Base-by-base conservation (phyloP, 306 rosid species). In the Gynostemma pentaphyllum region DNA sequence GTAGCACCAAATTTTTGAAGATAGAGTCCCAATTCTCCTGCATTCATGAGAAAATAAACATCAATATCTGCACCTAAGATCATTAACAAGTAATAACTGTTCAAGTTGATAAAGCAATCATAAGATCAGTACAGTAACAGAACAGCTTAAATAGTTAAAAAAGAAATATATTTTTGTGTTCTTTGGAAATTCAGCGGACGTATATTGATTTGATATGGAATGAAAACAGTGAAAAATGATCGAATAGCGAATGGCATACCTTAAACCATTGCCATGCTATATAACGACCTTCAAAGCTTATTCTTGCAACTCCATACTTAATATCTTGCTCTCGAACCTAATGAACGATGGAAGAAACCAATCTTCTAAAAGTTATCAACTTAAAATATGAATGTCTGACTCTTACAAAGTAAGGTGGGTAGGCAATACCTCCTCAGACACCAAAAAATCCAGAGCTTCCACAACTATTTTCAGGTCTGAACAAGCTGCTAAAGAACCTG, bases 1-100 rank as follows among this genome's bases (percentile, higher is more conserved):
- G 48, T 69, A 34, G 86, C 88, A 69, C 75, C n/a, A n/a, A 82
- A 70, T 78, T 87, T 61, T 60, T 59, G 30, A 82, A 70, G 60
- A 87, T 82, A 64, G 69, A 66, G 22, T 78, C 95, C 95, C 84
- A 81, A 15, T 87, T 87, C 48, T 78, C 86, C 90, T 87, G 84
- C 84, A 63, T 63, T 75, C 66, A 26, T 30, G 0, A 55, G 62
- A 40, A 55, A 30, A 18, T 30, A n/a, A n/a, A 7, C 62, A 55
- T 55, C 5, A 55, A 10, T 55, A 32, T 32, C n/a, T n/a, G n/a
- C n/a, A n/a, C n/a, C n/a, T n/a, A n/a, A n/a, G n/a, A n/a, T n/a
- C n/a, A n/a, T n/a, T n/a, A n/a, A n/a, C n/a, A n/a, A n/a, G n/a
- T n/a, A n/a, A n/a, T n/a, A n/a, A n/a, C n/a, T n/a, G n/a, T n/a